Percentiles rank a stretch among this genome's conserved stretches.
Evolutionary conservation across 2,329 filamentous ascomycete species (phyloP).

Genomic region (Arthrocladium fulminans): DNA sequence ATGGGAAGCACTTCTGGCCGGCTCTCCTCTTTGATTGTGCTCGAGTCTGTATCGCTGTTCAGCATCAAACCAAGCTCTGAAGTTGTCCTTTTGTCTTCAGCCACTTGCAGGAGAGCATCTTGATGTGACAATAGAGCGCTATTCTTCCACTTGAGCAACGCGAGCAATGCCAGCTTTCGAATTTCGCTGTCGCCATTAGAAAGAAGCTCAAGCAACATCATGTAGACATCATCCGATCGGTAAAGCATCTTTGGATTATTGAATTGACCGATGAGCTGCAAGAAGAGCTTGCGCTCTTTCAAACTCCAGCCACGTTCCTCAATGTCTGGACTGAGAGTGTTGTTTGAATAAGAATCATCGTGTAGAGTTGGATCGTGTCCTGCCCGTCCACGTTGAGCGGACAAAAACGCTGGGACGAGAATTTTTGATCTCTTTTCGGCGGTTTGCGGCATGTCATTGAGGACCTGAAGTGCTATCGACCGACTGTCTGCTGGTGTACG

Average conservation of each 20-base stretch:
- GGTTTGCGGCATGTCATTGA: slow-evolving; percentile 62
- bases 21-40: slow-evolving; percentile 64
- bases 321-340: slow-evolving; percentile 21
- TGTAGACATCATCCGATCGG: slow-evolving; percentile 65
- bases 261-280: slow-evolving; percentile 76
- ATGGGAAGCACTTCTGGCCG: slow-evolving; percentile 70
- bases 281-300: slow-evolving; percentile 69
- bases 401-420: slow-evolving; percentile 75
- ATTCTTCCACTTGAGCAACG: slow-evolving; percentile 82
- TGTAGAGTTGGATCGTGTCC: neutral
- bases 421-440: slow-evolving; percentile 80
- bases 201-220: slow-evolving; percentile 64
- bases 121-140: slow-evolving; percentile 66
- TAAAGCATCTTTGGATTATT: slow-evolving; percentile 77
- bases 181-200: slow-evolving; percentile 84
- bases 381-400: slow-evolving; percentile 45
- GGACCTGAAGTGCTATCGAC: slow-evolving; percentile 68
- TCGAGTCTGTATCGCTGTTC: slow-evolving; percentile 56
- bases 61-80: slow-evolving; percentile 90
- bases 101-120: slow-evolving; percentile 73
- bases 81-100: slow-evolving; percentile 85
- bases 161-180: slow-evolving; percentile 75
- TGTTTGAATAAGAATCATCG: slow-evolving; percentile 16
- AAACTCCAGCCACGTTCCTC: slow-evolving; percentile 34
- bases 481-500: slow-evolving; percentile 45